Conservation (phyloP, 257 asterid genomes). For the Striga asiatica region DNA sequence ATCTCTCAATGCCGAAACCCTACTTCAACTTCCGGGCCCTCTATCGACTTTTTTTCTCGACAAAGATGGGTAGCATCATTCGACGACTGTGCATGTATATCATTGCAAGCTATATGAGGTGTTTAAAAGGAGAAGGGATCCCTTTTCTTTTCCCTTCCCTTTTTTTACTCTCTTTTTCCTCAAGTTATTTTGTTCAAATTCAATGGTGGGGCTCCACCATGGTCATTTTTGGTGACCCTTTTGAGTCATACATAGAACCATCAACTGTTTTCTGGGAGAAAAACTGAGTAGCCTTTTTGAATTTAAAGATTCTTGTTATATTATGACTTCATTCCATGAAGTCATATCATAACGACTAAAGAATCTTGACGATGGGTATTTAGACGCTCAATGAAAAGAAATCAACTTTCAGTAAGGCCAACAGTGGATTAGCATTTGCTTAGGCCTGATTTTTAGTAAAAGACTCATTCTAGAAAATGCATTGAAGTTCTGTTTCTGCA, state of each 20-base stretch:
- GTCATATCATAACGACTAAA: background rate
- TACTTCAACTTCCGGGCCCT: background rate
- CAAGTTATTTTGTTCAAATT: too few relatives aligned
- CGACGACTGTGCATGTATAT: background rate
- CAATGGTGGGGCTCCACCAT: background rate
- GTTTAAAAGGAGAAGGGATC: too few relatives aligned
- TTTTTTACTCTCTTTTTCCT: too few relatives aligned
- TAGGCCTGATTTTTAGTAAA: background rate
- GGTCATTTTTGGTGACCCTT: constrained; percentile 7
- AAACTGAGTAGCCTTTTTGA: background rate
- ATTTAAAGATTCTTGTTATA: background rate
- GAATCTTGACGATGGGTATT: background rate
- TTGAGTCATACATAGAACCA: constrained; percentile 11
- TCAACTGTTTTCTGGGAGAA: background rate
- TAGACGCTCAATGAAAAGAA: background rate
- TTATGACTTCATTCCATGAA: background rate
- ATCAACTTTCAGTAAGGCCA: background rate
- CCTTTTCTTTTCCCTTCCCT: too few relatives aligned
- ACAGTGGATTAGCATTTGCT: background rate
- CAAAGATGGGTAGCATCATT: background rate
- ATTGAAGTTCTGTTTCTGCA: constrained; percentile 5
- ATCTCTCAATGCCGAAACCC: background rate
- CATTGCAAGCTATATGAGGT: too few relatives aligned
- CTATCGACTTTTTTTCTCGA: background rate
- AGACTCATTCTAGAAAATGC: background rate